Evolutionary conservation across 2,329 filamentous ascomycete genomes (phyloP), one percentile per base, ranked within the genome.

Genomic region (Biscogniauxia mediterranea): DNA sequence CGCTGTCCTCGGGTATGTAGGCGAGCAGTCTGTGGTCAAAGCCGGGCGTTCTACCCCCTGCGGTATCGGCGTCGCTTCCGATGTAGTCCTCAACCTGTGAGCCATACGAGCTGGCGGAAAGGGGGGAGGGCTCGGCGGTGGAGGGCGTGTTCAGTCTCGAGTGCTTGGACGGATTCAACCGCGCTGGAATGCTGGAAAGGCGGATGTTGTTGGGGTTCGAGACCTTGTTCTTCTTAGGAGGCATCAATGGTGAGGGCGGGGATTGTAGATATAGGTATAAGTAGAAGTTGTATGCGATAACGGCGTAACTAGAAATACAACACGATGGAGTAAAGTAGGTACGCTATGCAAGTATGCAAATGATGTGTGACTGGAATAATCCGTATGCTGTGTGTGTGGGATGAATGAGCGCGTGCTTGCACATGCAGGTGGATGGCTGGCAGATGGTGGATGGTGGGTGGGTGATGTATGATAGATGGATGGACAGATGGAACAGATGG

Each of bases 61-160:
- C 66, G 26, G 68, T 71, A 46, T 71, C 67, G 60, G 68, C 65
- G 26, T 70, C 68, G 53, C 67, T 69, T 28, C 69, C 69, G 57
- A 70, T 70, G 23, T 68, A 69, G 55, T 70, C 68, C 60, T 71
- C 68, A 51, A 70, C 58, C 57, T 65, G 67, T 59, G 71, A 67
- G 19, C 67, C 66, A 64, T 55, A 59, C 54, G 70, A 69, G 63
- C 63, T 66, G 20, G 69, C 65, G 3, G 64, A 69, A 19, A 65
- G 52, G 26, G 69, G 69, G 17, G 65, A 68, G 9, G 65, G 65
- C 54, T 68, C 66, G 55, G 65, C 56, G 9, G 42, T 42, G 20
- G 50, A 54, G 50, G 49, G n/a, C 7, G 52, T 50, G 59, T 19
- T 51, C 57, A 55, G 32, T 54, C 32, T 66, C 13, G 67, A 64